Evolutionary conservation across 2,329 filamentous ascomycete species (phyloP).

Genomic region (Trichoderma aggressivum): DNA sequence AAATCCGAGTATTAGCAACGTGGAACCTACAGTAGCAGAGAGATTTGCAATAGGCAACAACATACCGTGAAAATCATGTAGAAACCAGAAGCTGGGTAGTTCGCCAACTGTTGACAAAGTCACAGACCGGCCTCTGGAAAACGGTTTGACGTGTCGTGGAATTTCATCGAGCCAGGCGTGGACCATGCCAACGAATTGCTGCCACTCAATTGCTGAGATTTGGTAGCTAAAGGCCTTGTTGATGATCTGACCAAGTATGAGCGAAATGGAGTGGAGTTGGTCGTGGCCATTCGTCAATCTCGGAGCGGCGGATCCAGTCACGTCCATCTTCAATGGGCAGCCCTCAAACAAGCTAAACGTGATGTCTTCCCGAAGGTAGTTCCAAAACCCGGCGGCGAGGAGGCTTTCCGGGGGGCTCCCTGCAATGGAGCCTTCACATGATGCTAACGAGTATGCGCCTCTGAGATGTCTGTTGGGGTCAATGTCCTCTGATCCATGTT

Average conservation of each 20-base stretch:
- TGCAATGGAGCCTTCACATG: constrained; percentile 26
- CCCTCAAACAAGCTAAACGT: constrained; percentile 47
- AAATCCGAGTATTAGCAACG: not conserved
- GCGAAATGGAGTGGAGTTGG: constrained; percentile 40
- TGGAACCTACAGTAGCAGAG: not conserved
- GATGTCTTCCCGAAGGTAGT: constrained; percentile 51
- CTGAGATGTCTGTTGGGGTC: constrained; percentile 44
- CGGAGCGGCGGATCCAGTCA: constrained; percentile 22
- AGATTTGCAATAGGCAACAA: not conserved
- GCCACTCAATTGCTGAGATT: constrained; percentile 23
- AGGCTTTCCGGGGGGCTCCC: constrained; percentile 29
- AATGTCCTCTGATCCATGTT: constrained; percentile 27
- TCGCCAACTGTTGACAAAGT: not conserved
- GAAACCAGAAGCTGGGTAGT: constrained; percentile 40
- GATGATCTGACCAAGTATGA: constrained; percentile 43
- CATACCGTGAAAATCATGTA: constrained; percentile 43
- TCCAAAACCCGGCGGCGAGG: constrained; percentile 45
- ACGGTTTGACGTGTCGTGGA: constrained; percentile 34
- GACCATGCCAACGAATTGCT: constrained; percentile 24
- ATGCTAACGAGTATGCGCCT: constrained; percentile 45
- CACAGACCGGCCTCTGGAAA: constrained; percentile 22
- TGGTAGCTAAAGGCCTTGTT: constrained; percentile 35
- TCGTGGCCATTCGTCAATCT: constrained; percentile 25
- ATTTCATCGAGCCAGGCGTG: constrained; percentile 32
- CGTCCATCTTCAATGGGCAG: constrained; percentile 41